Evolutionary conservation across 1,284 basidiomycete genomes (phyloP), one percentile per base, ranked within the genome.

Genomic region (Boletus sp.): DNA sequence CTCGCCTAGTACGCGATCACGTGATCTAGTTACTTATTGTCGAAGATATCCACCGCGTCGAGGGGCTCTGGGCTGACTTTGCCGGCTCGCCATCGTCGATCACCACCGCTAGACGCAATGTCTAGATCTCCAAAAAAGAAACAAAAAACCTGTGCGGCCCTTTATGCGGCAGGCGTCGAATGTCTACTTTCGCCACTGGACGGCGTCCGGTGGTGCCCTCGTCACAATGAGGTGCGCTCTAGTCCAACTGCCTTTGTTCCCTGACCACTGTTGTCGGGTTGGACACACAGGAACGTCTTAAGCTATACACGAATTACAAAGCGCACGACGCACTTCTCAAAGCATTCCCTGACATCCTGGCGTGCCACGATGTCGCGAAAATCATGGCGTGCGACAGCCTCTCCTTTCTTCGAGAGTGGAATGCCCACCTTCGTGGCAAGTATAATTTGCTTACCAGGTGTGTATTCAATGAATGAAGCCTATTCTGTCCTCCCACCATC

Each of bases 221-320:
- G 57, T 19, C 67, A 68, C 37, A 60, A 66, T 34, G 65, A 69
- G 50, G 65, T 64, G 30, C 22, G 51, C 41, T 17, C 36, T 34
- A 19, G 19, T 29, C 30, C 41, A n/a, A n/a, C n/a, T n/a, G n/a
- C n/a, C n/a, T n/a, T n/a, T n/a, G n/a, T n/a, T n/a, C n/a, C n/a
- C n/a, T n/a, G n/a, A n/a, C n/a, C n/a, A n/a, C n/a, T n/a, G n/a
- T n/a, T n/a, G n/a, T n/a, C n/a, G n/a, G n/a, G 17, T 27, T 32
- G n/a, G 10, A 32, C 19, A 5, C n/a, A 35, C 36, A 70, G 69
- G 64, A 69, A 47, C 60, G 69, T 17, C 54, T 61, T 29, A 70
- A 62, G 44, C 53, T 71, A 14, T 69, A 69, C 48, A 44, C 50
- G 36, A 65, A 61, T 30, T 69, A 71, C 50, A 71, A 70, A 44